Conservation (phyloP, 371 early-diverging fungal genomes). For the Mucor velutinosus region DNA sequence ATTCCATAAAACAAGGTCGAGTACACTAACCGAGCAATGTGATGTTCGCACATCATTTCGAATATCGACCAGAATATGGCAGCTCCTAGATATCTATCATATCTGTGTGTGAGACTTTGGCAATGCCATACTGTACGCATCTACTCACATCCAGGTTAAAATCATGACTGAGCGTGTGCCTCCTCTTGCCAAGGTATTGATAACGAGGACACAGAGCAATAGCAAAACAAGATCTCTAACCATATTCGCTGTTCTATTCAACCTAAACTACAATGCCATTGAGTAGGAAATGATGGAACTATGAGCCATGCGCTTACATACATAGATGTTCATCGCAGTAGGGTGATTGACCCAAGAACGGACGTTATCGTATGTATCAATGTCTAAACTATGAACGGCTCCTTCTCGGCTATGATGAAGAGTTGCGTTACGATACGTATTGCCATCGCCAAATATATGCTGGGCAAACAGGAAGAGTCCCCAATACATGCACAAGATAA, state of each 20-base stretch:
- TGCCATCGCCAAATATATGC: slow-evolving; percentile 20
- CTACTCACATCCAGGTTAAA: slow-evolving; percentile 24
- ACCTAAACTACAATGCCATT: slow-evolving; percentile 1
- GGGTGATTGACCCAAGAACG: background rate
- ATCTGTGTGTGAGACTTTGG: background rate
- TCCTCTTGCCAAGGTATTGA: slow-evolving; percentile 28
- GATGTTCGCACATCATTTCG: slow-evolving; percentile 26
- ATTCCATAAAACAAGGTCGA: slow-evolving; percentile 29
- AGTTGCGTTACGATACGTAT: slow-evolving; percentile 2
- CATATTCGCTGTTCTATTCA: slow-evolving; percentile 17
- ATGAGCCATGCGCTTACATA: background rate
- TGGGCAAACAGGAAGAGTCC: slow-evolving; percentile 18
- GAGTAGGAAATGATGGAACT: background rate
- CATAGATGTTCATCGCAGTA: slow-evolving; percentile 1
- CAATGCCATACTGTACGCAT: background rate
- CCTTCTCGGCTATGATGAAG: slow-evolving; percentile 3
- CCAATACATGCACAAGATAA: slow-evolving; percentile 13
- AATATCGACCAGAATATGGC: slow-evolving; percentile 35
- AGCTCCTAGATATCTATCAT: slow-evolving; percentile 26
- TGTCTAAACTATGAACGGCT: slow-evolving; percentile 6
- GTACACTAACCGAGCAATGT: slow-evolving; percentile 27
- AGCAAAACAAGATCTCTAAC: slow-evolving; percentile 23
- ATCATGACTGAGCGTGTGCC: slow-evolving; percentile 24
- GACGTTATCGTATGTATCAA: background rate
- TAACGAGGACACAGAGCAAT: slow-evolving; percentile 17